Percentiles rank a stretch among this genome's conserved stretches.
Conservation (phyloP, 1,284 basidiomycete genomes). For the Malassezia vespertilionis region DNA sequence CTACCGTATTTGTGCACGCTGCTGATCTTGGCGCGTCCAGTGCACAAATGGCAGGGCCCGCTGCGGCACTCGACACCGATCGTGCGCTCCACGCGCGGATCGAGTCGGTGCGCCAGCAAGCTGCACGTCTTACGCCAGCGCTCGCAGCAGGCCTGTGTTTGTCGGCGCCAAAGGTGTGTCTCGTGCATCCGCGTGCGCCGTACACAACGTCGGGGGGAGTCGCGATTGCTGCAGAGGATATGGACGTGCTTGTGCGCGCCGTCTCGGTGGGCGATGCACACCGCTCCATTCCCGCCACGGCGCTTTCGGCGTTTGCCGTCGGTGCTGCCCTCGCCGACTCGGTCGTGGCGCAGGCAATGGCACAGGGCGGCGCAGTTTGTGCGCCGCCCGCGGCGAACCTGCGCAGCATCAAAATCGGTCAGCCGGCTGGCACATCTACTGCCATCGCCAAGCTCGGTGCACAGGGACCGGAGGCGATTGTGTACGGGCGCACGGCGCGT, state of each 20-base stretch:
- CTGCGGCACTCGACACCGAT: constrained; percentile 29
- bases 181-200: constrained; percentile 25
- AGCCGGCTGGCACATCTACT: constrained; percentile 36
- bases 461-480: constrained; percentile 20
- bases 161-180: constrained; percentile 42
- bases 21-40: constrained; percentile 10
- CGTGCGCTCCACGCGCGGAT: constrained; percentile 16
- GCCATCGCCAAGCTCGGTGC: constrained; percentile 22
- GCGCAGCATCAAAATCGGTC: constrained; percentile 32
- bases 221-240: constrained; percentile 11
- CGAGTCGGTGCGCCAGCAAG: constrained; percentile 28
- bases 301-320: constrained; percentile 33
- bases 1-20: constrained; percentile 36
- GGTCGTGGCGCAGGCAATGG: constrained; percentile 19
- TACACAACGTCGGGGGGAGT: constrained; percentile 31
- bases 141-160: constrained; percentile 21
- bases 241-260: constrained; percentile 34
- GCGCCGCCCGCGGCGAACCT: constrained; percentile 4
- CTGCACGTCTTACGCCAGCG: constrained; percentile 18
- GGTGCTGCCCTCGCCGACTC: constrained; percentile 21
- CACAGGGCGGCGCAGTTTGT: not conserved
- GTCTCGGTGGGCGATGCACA: constrained; percentile 38
- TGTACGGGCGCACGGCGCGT: constrained; percentile 33
- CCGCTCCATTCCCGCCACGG: constrained; percentile 37
- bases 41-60: constrained; percentile 14